These are phyloP conservation scores for Amanita rimosa DNA, from an alignment of 768 basidiomycete species.

Conservation along the genomic window DNA sequence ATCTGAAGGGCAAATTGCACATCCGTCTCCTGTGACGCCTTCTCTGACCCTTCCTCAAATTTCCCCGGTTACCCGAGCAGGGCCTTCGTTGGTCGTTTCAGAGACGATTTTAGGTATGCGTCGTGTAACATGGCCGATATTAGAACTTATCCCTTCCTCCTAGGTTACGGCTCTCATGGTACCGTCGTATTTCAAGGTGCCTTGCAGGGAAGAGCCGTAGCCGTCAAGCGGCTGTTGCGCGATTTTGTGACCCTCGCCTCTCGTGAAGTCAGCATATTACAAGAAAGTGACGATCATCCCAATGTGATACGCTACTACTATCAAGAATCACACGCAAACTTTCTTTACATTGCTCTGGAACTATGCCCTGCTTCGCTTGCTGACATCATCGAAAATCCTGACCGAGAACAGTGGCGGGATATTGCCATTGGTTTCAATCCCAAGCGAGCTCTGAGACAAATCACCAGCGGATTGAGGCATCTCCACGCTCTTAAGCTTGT, in stretches of 20 bases:
- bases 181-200: slow-evolving; percentile 93
- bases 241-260: slow-evolving; percentile 93
- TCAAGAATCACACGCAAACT: slow-evolving; percentile 87
- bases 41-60: slow-evolving; percentile 16
- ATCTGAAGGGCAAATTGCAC: slow-evolving; percentile 8
- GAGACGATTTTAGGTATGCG: slow-evolving; percentile 62
- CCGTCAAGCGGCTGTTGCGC: slow-evolving; percentile 92
- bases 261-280: slow-evolving; percentile 88
- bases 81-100: slow-evolving; percentile 55
- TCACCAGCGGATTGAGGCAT: slow-evolving; percentile 81
- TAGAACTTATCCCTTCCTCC: slow-evolving; percentile 3
- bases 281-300: slow-evolving; percentile 96
- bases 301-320: slow-evolving; percentile 99
- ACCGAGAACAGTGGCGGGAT: slow-evolving; percentile 57
- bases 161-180: slow-evolving; percentile 93
- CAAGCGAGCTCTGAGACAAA: slow-evolving; percentile 79
- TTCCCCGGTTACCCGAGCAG: slow-evolving; percentile 13
- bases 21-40: slow-evolving; percentile 9
- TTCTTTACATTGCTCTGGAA: slow-evolving; percentile 96
- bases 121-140: not conserved
- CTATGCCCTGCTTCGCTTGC: slow-evolving; percentile 86
- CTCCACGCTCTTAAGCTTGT: slow-evolving; percentile 90
- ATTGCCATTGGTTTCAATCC: slow-evolving; percentile 73
- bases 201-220: slow-evolving; percentile 94
- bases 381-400: slow-evolving; percentile 75